A percentile compares a stretch with the other conserved stretches of the same genome.
Conservation (phyloP, 371 early-diverging fungal genomes). For the Paraphysoderma sedebokerense region DNA sequence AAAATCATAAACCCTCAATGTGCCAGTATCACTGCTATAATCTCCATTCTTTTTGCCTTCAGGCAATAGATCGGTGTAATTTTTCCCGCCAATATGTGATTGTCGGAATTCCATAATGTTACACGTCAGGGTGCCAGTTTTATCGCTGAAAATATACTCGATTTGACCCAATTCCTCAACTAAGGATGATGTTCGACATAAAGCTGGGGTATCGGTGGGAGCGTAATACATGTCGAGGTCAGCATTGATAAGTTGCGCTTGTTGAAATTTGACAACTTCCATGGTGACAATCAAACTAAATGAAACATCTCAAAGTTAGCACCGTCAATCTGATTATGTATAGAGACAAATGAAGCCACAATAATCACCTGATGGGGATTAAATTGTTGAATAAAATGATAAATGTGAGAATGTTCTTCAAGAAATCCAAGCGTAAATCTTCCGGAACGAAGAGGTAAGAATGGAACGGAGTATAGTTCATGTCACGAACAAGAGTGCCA, state of each 20-base stretch:
- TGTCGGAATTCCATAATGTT: constrained; percentile 91
- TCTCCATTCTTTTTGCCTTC: constrained; percentile 1
- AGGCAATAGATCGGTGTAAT: constrained; percentile 40
- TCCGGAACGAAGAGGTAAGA: not conserved
- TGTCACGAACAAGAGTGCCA: constrained; percentile 32
- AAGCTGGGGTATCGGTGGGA: constrained; percentile 60
- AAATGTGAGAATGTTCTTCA: constrained; percentile 60
- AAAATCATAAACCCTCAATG: constrained; percentile 1
- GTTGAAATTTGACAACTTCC: constrained; percentile 77
- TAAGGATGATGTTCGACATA: constrained; percentile 69
- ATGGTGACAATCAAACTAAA: constrained; percentile 71
- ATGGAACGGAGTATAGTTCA: not conserved
- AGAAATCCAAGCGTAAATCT: not conserved
- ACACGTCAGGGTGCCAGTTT: constrained; percentile 64
- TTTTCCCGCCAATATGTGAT: constrained; percentile 57
- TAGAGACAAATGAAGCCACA: not conserved
- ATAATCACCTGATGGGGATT: constrained; percentile 73
- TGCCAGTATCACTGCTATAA: not conserved
- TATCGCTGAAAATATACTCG: constrained; percentile 7
- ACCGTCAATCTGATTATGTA: not conserved
- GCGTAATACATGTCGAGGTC: constrained; percentile 80
- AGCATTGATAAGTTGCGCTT: constrained; percentile 55
- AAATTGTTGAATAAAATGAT: constrained; percentile 78
- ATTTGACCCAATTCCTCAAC: constrained; percentile 86
- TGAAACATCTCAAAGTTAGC: not conserved